phyloP scores from a whole-genome alignment of 805 yeast species.

The Candida dendrica region DNA sequence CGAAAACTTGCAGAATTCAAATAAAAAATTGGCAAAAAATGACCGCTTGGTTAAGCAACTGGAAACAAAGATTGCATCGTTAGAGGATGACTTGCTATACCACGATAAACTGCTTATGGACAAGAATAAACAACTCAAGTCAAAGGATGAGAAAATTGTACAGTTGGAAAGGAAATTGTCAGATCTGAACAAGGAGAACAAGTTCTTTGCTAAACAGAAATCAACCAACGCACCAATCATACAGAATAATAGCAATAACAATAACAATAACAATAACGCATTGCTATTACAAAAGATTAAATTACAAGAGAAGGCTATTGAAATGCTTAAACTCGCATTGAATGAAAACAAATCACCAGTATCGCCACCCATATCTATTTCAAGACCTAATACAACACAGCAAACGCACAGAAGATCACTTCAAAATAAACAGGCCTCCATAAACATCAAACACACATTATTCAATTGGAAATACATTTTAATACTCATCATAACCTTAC shows the following conservation, averaged over 20 bases:
- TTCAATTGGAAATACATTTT: background rate
- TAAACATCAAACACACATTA: background rate
- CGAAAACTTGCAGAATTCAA: conserved; percentile 10
- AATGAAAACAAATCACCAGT: background rate
- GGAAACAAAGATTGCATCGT: conserved; percentile 1
- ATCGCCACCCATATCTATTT: background rate
- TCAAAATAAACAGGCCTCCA: no score
- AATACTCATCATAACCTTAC: background rate
- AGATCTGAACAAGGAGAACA: conserved; percentile 1
- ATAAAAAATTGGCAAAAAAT: conserved; percentile 1
- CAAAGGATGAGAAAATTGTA: conserved; percentile 5
- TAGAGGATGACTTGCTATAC: conserved; percentile 18
- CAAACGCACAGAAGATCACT: no score
- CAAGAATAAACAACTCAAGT: conserved; percentile 6
- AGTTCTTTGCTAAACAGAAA: conserved; percentile 1
- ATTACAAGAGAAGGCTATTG: conserved; percentile 12
- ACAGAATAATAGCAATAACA: no score
- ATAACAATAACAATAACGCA: conserved; percentile 4
- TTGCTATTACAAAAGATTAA: conserved; percentile 12
- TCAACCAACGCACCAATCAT: conserved; percentile 7
- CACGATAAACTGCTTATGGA: conserved; percentile 15
- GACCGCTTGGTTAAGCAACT: conserved; percentile 4
- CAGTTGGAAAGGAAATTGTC: conserved; percentile 7
- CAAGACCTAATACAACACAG: no score
- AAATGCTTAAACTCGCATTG: conserved; percentile 7